Base-by-base conservation (phyloP, 345 rosid species). In the Citrus australasica region DNA sequence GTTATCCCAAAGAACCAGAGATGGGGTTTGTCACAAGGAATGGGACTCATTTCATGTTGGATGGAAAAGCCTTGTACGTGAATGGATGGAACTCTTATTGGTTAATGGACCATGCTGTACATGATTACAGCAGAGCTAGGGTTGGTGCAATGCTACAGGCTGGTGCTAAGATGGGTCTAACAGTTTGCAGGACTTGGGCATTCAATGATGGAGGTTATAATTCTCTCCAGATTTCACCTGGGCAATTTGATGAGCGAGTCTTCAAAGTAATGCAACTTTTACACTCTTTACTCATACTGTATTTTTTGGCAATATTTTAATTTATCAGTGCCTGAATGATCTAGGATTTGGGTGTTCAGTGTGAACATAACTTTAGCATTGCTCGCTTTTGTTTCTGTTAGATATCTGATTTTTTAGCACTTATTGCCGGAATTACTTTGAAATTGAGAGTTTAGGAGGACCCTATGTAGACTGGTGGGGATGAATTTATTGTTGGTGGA, bases 81-180 rank as follows among this genome's bases (percentile, higher is more conserved):
- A 93, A 94, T 66, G 99, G 99, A 5, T 95, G 97, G 98, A 95
- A 95, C 81, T 93, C 97, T 33, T 95, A 87, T 82, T 95, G 99
- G 99, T 85, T 95, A 81, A 90, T 94, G 99, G 98, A 89, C 56
- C 94, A 89, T 37, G 93, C 97, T 59, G 97, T 82, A 30, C 92
- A 92, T 71, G 95, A 84, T 35, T 81, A 88, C 58, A 88, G 86
- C 79, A 88, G 83, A 80, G 84, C 87, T 42, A 93, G 89, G 82
- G 88, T 91, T 67, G 76, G 85, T 69, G 90, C 85, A 66, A 91
- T 95, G 91, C 86, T 95, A 78, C 86, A 88, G 69, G 91, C 94
- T 72, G 97, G 95, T 63, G 88, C 97, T 32, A 88, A 89, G 85
- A 92, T 95, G 98, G 99, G 98, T 74, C 90, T 95, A 80, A 89